Evolutionary conservation across 768 basidiomycete species (phyloP), one percentile per base, ranked within the genome.

Genomic region (Kwoniella dendrophila): DNA sequence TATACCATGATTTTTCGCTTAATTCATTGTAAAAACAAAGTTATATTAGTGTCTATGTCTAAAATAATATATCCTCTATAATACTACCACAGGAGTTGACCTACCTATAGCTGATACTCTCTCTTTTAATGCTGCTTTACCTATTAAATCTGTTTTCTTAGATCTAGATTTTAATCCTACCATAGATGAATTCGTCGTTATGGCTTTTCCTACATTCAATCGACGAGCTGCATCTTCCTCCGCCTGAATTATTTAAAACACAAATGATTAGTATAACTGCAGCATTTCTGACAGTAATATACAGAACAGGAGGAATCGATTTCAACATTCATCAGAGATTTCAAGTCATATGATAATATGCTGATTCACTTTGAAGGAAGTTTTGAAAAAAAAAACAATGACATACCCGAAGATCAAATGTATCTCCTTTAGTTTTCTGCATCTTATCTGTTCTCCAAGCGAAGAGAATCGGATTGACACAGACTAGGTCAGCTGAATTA

Each of bases 201-300:
- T 44, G 11, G 47, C 45, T 38, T 58, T 62, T n/a, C 66, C 63
- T 11, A 66, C 68, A 50, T 74, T 71, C 7, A 64, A 38, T n/a
- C 72, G 50, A 20, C 73, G 52, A 14, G 68, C 62, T 34, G 70
- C 68, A 33, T 74, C 73, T 56, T 71, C 73, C 41, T 74, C 73
- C 0, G 73, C 73, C 73, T 74, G 48, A 26, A 44, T 10, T 3
- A 40, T n/a, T n/a, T n/a, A 6, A n/a, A 20, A 38, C 22, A 56
- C n/a, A 22, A 22, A 56, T 44, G 41, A 62, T 20, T 20, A 16
- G 14, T 43, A 48, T 8, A 53, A n/a, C n/a, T n/a, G n/a, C n/a
- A n/a, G n/a, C n/a, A n/a, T n/a, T n/a, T n/a, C n/a, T n/a, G n/a
- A n/a, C n/a, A n/a, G n/a, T n/a, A n/a, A n/a, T n/a, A n/a, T n/a